These are phyloP conservation scores for Trichoderma guizhouense DNA, from an alignment of 2,329 filamentous ascomycete species.

Conservation along the genomic window DNA sequence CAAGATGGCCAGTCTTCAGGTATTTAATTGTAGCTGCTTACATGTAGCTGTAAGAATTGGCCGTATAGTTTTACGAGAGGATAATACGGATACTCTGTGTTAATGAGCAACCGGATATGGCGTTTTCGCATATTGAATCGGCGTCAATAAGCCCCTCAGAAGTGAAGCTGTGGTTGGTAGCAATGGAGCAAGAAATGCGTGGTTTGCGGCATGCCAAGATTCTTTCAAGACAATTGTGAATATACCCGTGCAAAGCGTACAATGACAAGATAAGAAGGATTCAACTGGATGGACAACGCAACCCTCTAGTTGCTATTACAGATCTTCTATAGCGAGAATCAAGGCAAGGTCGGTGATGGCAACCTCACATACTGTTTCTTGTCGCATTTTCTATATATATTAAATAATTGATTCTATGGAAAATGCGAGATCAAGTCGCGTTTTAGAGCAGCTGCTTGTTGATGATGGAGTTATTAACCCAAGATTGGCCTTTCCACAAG, in stretches of 20 bases:
- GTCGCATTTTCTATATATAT: neutral
- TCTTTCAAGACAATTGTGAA: neutral
- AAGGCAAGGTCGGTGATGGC: neutral
- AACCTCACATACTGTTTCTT: neutral
- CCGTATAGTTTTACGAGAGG: neutral
- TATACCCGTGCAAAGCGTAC: neutral
- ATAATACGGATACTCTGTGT: fast-evolving
- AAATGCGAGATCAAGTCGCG: neutral
- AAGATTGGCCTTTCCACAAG: too few relatives aligned
- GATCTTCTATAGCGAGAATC: neutral
- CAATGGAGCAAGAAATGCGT: neutral
- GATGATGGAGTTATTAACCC: neutral
- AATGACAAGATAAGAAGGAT: neutral
- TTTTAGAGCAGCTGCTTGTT: neutral
- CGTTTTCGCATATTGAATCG: neutral
- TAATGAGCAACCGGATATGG: neutral
- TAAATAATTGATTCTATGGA: neutral
- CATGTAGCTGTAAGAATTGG: neutral
- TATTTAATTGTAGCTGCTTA: neutral
- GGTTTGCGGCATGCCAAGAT: neutral
- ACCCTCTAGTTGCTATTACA: neutral
- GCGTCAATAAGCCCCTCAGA: neutral
- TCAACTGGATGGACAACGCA: neutral
- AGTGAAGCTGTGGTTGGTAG: neutral
- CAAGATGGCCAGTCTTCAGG: neutral